A percentile compares a stretch with the other conserved stretches of the same genome.
phyloP scores from a whole-genome alignment of 345 rosid genomes.

The Pistacia atlantica region DNA sequence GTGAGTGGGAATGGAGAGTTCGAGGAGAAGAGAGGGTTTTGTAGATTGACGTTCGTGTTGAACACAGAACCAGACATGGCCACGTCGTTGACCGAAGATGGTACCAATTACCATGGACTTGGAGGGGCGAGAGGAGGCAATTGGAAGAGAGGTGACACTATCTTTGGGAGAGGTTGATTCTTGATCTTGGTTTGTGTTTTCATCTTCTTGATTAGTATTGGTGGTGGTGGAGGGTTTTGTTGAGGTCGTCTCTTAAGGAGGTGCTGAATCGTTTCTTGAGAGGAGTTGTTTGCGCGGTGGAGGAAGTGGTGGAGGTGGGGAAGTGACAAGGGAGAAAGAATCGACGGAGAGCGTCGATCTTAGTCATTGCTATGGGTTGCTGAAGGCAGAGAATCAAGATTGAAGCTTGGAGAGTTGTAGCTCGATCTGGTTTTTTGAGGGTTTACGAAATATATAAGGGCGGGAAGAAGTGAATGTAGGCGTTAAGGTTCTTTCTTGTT shows the following conservation, averaged over 20 bases:
- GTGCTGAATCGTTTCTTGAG: constrained; percentile 75
- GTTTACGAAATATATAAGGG: constrained; percentile 1
- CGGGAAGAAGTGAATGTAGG: constrained; percentile 30
- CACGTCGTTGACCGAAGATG: constrained; percentile 72
- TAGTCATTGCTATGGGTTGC: constrained; percentile 42
- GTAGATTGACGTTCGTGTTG: constrained; percentile 77
- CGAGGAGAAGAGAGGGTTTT: constrained; percentile 71
- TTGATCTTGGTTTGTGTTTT: constrained; percentile 19
- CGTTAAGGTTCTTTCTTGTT: constrained; percentile 18
- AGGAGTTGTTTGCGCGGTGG: constrained; percentile 23
- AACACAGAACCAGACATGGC: constrained; percentile 89
- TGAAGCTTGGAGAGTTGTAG: neutral
- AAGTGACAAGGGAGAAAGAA: constrained; percentile 67
- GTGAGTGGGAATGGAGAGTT: constrained; percentile 67
- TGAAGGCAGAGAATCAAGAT: constrained; percentile 10
- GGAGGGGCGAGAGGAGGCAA: constrained; percentile 61
- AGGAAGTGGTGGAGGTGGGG: constrained; percentile 37
- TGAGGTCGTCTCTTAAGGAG: constrained; percentile 64
- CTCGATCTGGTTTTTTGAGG: neutral
- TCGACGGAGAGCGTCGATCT: constrained; percentile 73
- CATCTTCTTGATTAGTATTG: neutral
- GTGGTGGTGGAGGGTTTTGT: constrained; percentile 18
- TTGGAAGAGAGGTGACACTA: constrained; percentile 19
- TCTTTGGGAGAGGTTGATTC: constrained; percentile 39
- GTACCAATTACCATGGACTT: constrained; percentile 87